These are phyloP conservation scores for Ceratocystis lukuohia DNA, from an alignment of 2,329 filamentous ascomycete species.

Conservation along the genomic window DNA sequence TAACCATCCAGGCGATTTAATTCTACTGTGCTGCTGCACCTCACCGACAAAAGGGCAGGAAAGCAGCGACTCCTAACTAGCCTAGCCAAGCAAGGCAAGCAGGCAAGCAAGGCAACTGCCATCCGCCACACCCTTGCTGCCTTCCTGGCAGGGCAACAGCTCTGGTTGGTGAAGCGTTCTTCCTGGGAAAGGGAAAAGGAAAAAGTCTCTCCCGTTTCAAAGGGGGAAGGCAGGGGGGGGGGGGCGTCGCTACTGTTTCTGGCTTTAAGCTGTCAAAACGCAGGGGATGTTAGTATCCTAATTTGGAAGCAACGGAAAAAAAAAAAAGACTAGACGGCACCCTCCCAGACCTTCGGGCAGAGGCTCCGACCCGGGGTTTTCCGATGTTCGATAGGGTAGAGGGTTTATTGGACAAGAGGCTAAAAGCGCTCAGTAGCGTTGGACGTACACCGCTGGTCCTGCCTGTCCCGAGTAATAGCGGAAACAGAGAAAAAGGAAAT, in stretches of 20 bases:
- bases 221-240: not conserved
- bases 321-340: no score
- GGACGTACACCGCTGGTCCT: no score
- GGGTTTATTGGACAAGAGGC: not conserved
- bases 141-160: no score
- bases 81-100: no score
- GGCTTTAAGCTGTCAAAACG: not conserved
- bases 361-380: not conserved
- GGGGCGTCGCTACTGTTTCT: not conserved
- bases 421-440: no score
- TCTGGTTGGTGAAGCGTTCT: no score
- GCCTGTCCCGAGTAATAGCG: not conserved
- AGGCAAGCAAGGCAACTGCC: no score
- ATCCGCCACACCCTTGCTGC: no score
- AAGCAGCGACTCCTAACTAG: no score
- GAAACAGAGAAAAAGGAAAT: not conserved
- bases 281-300: conserved; percentile 10
- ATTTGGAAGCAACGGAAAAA: not conserved
- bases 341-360: not conserved
- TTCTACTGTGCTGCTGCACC: no score
- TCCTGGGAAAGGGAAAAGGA: not conserved
- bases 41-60: no score
- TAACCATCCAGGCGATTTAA: no score
- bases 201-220: conserved; percentile 6
- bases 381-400: not conserved